Evolutionary conservation across 192 early-diverging fungal genomes (phyloP), one percentile per base, ranked within the genome.

Genomic region (Entrophospora sp.): DNA sequence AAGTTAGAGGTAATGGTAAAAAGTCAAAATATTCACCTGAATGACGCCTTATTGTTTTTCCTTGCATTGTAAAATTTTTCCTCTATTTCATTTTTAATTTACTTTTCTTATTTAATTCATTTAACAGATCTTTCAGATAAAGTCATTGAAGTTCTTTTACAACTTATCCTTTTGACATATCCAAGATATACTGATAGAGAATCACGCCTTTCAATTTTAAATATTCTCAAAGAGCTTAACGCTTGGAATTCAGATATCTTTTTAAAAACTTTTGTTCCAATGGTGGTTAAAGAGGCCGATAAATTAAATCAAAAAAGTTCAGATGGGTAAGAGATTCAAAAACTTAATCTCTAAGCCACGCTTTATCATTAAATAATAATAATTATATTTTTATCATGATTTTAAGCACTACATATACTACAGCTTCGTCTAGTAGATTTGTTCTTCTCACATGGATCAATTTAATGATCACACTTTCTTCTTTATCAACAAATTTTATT

Each of bases 161-260:
- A 79, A 25, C 61, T 83, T 45, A 49, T 90, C 24, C 71, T 78
- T 48, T 64, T 81, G 14, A 86, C 88, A 45, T 76, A 84, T 56
- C 67, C 83, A 10, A 83, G 87, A 27, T 92, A 90, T 68, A 77
- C 77, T 57, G 90, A 92, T 69, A 75, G 79, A 53, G 60, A 60
- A 31, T 90, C 90, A 3, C 83, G 90, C 46, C 64, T 78, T 2
- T 65, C 78, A 1, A 81, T 89, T 49, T 68, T 84, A 16, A 76
- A 81, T 2, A 80, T 84, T 30, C 68, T 90, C 25, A 71, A 73
- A 31, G 79, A 79, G 43, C 73, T 87, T 5, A 76, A 83, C 8
- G 71, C 68, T 45, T 83, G 81, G 81, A 83, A 85, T 51, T 66
- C 82, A 5, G 40, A 67, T 9, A 74, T 75, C 7, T 85, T 87